A percentile compares a stretch with the other conserved stretches of the same genome.
phyloP scores from a whole-genome alignment of 345 rosid species.

The Ricinus communis region DNA sequence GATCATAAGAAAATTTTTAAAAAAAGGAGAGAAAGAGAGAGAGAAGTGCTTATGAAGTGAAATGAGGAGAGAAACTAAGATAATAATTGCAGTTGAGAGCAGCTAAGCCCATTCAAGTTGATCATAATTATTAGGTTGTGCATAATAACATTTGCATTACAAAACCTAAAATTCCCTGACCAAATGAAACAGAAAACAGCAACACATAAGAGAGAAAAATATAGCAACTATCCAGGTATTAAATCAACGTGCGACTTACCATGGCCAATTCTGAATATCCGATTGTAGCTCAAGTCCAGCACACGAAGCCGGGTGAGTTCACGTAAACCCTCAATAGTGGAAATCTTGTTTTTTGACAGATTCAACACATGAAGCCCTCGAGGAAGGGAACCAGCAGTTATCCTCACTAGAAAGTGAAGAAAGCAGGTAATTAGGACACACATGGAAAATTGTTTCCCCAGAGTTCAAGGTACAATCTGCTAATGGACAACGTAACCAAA shows the following conservation, averaged over 20 bases:
- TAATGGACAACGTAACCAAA: neutral
- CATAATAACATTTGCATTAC: too few species aligned
- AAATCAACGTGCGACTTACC: constrained; percentile 44
- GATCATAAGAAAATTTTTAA: too few species aligned
- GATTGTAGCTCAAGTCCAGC: constrained; percentile 87
- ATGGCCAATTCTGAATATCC: constrained; percentile 81
- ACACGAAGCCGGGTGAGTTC: constrained; percentile 91
- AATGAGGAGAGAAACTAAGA: too few species aligned
- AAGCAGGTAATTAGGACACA: constrained; percentile 11
- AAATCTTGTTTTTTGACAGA: constrained; percentile 77
- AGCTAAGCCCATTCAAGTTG: too few species aligned
- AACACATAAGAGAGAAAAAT: too few species aligned
- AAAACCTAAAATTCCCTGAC: neutral
- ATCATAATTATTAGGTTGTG: too few species aligned
- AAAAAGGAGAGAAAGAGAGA: too few species aligned
- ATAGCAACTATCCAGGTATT: too few species aligned
- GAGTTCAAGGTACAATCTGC: neutral
- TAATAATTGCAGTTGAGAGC: too few species aligned
- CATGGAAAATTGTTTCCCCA: neutral
- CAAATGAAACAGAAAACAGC: neutral
- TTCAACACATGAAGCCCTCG: constrained; percentile 81
- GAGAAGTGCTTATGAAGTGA: too few species aligned
- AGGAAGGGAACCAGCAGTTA: constrained; percentile 88
- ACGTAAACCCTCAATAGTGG: constrained; percentile 86
- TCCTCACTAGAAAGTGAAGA: constrained; percentile 50